Conservation (phyloP, 1,139 yeast genomes). For the Sugiyamaella pinicola region DNA sequence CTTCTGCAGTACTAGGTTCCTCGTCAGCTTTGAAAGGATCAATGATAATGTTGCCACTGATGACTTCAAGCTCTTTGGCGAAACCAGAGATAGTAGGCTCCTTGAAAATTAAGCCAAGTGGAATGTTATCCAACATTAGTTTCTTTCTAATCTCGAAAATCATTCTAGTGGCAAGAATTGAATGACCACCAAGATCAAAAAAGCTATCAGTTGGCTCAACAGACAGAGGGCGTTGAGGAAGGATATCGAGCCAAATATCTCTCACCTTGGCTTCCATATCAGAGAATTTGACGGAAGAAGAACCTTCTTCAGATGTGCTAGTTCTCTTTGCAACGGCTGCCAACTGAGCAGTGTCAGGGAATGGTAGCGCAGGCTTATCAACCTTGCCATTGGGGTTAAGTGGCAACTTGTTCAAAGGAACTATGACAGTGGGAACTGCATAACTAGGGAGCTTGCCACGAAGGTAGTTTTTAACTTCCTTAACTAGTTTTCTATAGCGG, state of each 20-base stretch:
- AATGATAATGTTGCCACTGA: conserved; percentile 49
- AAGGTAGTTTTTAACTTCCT: conserved; percentile 77
- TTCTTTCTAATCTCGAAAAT: conserved; percentile 85
- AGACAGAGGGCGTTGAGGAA: conserved; percentile 82
- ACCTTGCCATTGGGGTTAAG: conserved; percentile 98
- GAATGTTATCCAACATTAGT: conserved; percentile 69
- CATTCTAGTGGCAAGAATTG: conserved; percentile 95
- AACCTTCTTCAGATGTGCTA: conserved; percentile 17
- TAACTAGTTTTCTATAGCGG: conserved; percentile 71
- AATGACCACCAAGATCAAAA: conserved; percentile 97
- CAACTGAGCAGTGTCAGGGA: conserved; percentile 88
- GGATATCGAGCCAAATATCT: conserved; percentile 80
- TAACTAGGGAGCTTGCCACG: conserved; percentile 89
- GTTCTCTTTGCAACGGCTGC: conserved; percentile 60
- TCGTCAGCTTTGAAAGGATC: conserved; percentile 9
- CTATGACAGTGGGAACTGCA: conserved; percentile 89
- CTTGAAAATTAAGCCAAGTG: conserved; percentile 86
- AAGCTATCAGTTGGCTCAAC: conserved; percentile 81
- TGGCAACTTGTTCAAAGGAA: conserved; percentile 84
- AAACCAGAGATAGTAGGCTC: conserved; percentile 82
- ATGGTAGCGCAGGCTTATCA: conserved; percentile 95
- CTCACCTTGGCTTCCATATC: conserved; percentile 67
- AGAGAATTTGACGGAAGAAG: conserved; percentile 46
- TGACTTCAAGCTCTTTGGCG: conserved; percentile 68
- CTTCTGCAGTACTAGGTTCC: conserved; percentile 22